These are phyloP conservation scores for Citrus trifoliata DNA, from an alignment of 345 rosid genomes.

Conservation along the genomic window DNA sequence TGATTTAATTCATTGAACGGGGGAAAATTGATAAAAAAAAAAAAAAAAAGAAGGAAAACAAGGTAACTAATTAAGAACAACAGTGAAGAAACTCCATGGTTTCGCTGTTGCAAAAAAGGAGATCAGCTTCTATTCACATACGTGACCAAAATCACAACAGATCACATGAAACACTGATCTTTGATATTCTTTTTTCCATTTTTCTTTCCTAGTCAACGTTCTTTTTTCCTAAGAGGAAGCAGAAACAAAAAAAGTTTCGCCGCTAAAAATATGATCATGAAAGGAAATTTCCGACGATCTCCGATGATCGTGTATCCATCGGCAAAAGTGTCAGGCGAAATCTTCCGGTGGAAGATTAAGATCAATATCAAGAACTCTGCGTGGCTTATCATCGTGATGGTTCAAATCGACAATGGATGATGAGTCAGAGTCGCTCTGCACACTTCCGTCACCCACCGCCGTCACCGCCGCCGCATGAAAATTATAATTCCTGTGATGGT, in stretches of 20 bases:
- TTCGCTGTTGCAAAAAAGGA: conserved; percentile 32
- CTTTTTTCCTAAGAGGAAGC: not conserved
- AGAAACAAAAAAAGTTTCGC: not conserved
- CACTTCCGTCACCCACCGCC: conserved; percentile 21
- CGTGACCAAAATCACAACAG: conserved; percentile 10
- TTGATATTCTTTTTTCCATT: not conserved
- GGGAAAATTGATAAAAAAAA: no score
- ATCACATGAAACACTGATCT: conserved; percentile 18
- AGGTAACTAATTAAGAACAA: conserved; percentile 23
- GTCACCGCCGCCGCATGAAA: conserved; percentile 5
- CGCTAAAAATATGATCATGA: not conserved
- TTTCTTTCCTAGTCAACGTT: conserved; percentile 5
- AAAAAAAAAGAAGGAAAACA: not conserved
- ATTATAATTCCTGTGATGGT: conserved; percentile 11
- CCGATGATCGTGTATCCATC: not conserved
- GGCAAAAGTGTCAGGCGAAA: conserved; percentile 25
- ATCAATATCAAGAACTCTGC: conserved; percentile 48
- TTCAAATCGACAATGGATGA: conserved; percentile 45
- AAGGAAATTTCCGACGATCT: not conserved
- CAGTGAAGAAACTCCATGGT: conserved; percentile 9
- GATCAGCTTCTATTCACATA: conserved; percentile 29
- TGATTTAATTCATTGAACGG: conserved; percentile 3
- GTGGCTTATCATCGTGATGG: conserved; percentile 21
- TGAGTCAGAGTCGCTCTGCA: conserved; percentile 61
- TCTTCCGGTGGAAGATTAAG: conserved; percentile 66